A percentile compares a stretch with the other conserved stretches of the same genome.
Evolutionary conservation across 139 green algal species (phyloP).

Genomic region (Coelastrella sp.): DNA sequence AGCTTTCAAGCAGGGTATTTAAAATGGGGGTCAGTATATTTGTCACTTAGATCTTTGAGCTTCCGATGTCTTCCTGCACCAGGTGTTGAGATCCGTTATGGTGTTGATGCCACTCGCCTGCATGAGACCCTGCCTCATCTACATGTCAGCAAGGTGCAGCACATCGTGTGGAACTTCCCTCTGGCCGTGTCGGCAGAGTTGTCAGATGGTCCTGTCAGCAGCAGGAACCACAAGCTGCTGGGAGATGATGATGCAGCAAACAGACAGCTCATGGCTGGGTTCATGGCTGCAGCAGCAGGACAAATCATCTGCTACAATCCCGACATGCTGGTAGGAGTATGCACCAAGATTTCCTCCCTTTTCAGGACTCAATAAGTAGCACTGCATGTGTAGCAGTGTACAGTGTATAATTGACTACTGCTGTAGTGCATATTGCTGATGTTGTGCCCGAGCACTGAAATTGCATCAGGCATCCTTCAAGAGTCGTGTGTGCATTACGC

Average conservation of each 20-base stretch:
- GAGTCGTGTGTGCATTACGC: too few relatives aligned
- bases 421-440: too few relatives aligned
- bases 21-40: too few relatives aligned
- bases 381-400: too few relatives aligned
- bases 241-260: conserved; percentile 55
- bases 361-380: background rate
- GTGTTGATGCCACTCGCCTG: conserved; percentile 43
- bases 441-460: too few relatives aligned
- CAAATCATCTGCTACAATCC: background rate
- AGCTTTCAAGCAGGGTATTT: too few relatives aligned
- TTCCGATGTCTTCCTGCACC: too few relatives aligned
- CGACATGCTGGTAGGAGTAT: conserved; percentile 14
- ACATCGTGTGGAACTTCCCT: conserved; percentile 57
- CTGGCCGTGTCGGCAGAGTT: conserved; percentile 32
- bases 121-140: background rate
- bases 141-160: background rate
- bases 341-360: too few relatives aligned
- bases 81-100: conserved; percentile 32
- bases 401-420: too few relatives aligned
- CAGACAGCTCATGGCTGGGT: conserved; percentile 39
- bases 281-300: conserved; percentile 17
- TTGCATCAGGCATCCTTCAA: too few relatives aligned
- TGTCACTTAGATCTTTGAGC: too few relatives aligned
- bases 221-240: conserved; percentile 19
- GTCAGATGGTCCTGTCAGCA: background rate